Conservation (phyloP, 225 moss, liverwort and hornwort genomes). For the Pleurozium schreberi region DNA sequence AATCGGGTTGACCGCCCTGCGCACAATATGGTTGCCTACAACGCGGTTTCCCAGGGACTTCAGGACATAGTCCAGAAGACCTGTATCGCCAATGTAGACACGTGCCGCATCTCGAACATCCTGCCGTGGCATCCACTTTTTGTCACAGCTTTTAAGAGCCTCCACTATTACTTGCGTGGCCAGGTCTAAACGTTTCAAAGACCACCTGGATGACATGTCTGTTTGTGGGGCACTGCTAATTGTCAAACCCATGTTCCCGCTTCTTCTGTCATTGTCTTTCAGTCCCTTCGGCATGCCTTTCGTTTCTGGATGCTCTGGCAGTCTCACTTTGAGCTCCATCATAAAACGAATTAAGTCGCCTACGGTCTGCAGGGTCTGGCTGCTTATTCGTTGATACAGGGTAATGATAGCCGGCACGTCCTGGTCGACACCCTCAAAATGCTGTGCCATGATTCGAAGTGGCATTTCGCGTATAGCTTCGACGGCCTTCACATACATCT, state of each 20-base stretch:
- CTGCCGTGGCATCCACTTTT: conserved; percentile 99
- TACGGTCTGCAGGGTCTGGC: conserved; percentile 82
- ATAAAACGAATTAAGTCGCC: conserved; percentile 95
- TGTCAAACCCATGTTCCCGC: conserved; percentile 8
- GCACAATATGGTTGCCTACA: conserved; percentile 74
- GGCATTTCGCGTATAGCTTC: conserved; percentile 99
- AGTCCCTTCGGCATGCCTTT: conserved; percentile 40
- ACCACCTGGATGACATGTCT: conserved; percentile 95
- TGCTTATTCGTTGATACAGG: conserved; percentile 83
- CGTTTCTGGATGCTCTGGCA: conserved; percentile 66
- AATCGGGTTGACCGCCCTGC: conserved; percentile 95
- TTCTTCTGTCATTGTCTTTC: conserved; percentile 67
- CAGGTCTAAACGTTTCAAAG: conserved; percentile 80
- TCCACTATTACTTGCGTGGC: conserved; percentile 99
- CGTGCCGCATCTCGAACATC: conserved; percentile 97
- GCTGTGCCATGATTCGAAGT: conserved; percentile 76
- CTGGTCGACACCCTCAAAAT: conserved; percentile 95
- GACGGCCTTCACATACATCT: conserved; percentile 97
- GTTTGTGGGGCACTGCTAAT: conserved; percentile 36
- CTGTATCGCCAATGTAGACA: conserved; percentile 99
- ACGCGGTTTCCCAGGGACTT: conserved; percentile 94
- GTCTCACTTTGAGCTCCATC: conserved; percentile 96
- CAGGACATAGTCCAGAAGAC: conserved; percentile 90
- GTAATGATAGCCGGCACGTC: conserved; percentile 80
- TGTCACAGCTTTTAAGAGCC: conserved; percentile 86